Base-by-base conservation (phyloP, 495 filamentous ascomycete species). In the Evernia prunastri region DNA sequence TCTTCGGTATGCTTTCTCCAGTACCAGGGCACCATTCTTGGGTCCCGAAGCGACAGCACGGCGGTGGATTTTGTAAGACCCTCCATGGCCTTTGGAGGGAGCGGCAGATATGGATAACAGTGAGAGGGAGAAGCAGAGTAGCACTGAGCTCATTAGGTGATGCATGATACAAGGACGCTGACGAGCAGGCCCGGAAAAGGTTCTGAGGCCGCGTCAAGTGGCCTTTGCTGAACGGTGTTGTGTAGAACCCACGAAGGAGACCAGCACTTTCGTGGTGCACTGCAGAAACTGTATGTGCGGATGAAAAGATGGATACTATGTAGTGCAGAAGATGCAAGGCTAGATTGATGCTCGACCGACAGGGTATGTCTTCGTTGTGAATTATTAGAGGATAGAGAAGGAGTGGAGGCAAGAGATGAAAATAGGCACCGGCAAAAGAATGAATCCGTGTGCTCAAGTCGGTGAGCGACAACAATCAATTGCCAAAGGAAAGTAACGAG, bases 1-100 rank as follows among this genome's bases (percentile, higher is more conserved):
- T 67, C 89, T 89, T 65, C 78, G 72, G 67, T 87, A 86, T 23
- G 86, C 81, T 71, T 81, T 89, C 33, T 81, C 71, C 29, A 90
- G 72, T 54, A 83, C 82, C 60, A 73, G 72, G 4, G 82, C 82
- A 4, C 85, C 85, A 71, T 86, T 77, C 20, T 33, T 53, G 13
- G 49, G 47, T 49, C 69, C 70, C 18, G 80, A 72, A 49, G 74
- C 75, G 69, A 77, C 74, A 39, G 74, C 77, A 63, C 86, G 87
- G 60, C 82, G 79, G 36, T 85, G 80, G 49, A 89, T 77, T 67
- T 81, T 87, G 78, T 86, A 89, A 60, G 79, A 81, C 58, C 72
- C 69, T 68, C 71, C 67, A 66, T 73, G 69, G 20, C 60, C 66
- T 53, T 72, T 72, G 35, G 72, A 66, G 3, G 77, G 77, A 25